Evolutionary conservation across 139 green algal genomes (phyloP).

Genomic region (Chlorella vulgaris): DNA sequence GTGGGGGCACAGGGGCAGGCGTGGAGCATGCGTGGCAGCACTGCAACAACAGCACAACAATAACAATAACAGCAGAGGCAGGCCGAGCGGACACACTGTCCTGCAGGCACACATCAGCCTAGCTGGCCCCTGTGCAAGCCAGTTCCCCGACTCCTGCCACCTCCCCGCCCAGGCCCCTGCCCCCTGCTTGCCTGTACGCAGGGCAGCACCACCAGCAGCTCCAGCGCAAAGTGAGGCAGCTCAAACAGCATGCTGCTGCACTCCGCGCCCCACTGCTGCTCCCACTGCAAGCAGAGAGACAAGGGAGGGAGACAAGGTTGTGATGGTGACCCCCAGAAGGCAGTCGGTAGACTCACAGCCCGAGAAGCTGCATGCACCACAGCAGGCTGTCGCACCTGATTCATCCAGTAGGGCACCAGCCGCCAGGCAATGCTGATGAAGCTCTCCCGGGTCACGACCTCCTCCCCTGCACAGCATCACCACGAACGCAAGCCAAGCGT

Average conservation of each 20-base stretch:
- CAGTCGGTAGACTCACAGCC: no score
- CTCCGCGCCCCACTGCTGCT: constrained; percentile 69
- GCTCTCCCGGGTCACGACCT: constrained; percentile 77
- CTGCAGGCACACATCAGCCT: no score
- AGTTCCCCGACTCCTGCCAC: no score
- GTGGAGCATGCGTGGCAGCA: not conserved
- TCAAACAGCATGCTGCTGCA: constrained; percentile 76
- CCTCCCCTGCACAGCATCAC: constrained; percentile 64
- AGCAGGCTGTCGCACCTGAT: constrained; percentile 42
- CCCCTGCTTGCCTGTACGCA: constrained; percentile 55
- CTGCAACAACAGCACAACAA: no score
- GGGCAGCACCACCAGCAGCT: constrained; percentile 87
- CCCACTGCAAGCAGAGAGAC: constrained; percentile 59
- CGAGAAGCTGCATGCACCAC: not conserved
- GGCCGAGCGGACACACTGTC: no score
- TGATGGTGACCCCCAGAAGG: no score
- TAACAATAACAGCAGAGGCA: no score
- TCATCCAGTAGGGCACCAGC: constrained; percentile 89
- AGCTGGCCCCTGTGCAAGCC: no score
- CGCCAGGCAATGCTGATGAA: constrained; percentile 85
- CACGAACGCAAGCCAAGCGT: not conserved
- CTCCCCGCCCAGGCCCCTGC: not conserved
- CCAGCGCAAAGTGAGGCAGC: constrained; percentile 88
- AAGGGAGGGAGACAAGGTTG: not conserved
- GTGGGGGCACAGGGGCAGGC: not conserved